Base-by-base conservation (phyloP, 805 yeast species). In the Schwanniomyces vanrijiae region DNA sequence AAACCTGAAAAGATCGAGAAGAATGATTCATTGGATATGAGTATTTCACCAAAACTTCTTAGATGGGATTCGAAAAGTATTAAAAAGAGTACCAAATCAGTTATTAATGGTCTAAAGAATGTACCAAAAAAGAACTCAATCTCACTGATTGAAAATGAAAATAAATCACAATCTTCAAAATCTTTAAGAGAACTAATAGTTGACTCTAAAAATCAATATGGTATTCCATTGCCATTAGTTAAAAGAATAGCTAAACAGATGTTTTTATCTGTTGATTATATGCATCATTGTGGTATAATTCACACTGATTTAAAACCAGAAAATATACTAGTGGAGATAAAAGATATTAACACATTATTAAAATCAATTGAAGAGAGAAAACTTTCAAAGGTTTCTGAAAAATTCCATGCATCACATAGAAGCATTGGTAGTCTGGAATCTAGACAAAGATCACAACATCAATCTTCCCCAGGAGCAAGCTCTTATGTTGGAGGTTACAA, bases 191-290 rank as follows among this genome's bases (percentile, higher is more conserved):
- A 64, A 35, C 55, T 74, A 35, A 65, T 66, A 24, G 64, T 64
- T 10, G 55, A 65, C 26, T 69, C 68, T 31, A 73, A 69, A 47
- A 64, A 71, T 13, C 73, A 69, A 51, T 81, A 82, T 25, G 84
- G 83, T 0, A 67, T 82, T 19, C 87, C 87, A 1, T 52, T 82
- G 9, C 63, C 72, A 11, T 58, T 78, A 39, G 84, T 80, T 6
- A 78, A 80, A 59, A 82, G 75, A 54, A 80, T 83, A 29, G 68
- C 82, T 8, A 78, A 73, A 50, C 88, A 83, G 59, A 56, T 82
- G 34, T 65, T 82, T 31, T 51, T 76, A 35, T 82, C 84, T 1
- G 59, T 83, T 48, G 84, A 82, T 60, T 81, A 77, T 55, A 65
- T 83, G 52, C 88, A 83, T 60, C 74, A 68, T 55, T 53, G 60